These are phyloP conservation scores for Acacia concinna DNA, from an alignment of 331 rosid species.

Conservation along the genomic window DNA sequence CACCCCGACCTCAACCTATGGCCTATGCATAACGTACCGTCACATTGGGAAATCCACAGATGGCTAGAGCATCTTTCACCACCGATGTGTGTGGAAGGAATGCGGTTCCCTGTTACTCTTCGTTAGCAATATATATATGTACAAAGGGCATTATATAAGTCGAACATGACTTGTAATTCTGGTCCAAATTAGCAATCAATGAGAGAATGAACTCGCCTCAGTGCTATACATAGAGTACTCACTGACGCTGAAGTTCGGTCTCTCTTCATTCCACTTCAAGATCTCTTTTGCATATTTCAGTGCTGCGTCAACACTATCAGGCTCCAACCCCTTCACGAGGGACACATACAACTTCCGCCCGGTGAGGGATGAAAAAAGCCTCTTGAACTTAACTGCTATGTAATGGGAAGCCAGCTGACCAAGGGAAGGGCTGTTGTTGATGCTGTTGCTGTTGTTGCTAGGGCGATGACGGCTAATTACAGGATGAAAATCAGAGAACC, in stretches of 20 bases:
- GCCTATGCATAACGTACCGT: conserved; percentile 19
- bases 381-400: conserved; percentile 86
- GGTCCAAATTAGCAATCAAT: conserved; percentile 37
- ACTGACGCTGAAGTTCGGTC: conserved; percentile 71
- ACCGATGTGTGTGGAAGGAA: conserved; percentile 30
- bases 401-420: conserved; percentile 73
- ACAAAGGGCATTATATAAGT: conserved; percentile 42
- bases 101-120: conserved; percentile 47
- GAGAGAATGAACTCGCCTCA: conserved; percentile 75
- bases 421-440: conserved; percentile 64
- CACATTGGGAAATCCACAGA: conserved; percentile 33
- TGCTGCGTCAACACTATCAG: conserved; percentile 73
- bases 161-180: conserved; percentile 40
- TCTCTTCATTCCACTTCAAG: conserved; percentile 88
- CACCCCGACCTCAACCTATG: conserved; percentile 27
- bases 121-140: conserved; percentile 50
- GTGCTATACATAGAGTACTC: conserved; percentile 87
- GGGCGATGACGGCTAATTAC: conserved; percentile 60
- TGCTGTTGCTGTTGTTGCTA: conserved; percentile 53
- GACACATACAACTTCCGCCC: conserved; percentile 82
- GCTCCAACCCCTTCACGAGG: conserved; percentile 78
- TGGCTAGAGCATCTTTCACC: conserved; percentile 41
- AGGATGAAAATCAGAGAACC: conserved; percentile 91
- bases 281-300: conserved; percentile 89
- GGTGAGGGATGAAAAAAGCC: conserved; percentile 72